Evolutionary conservation across 208 protist species (phyloP).

Genomic region (Trichomonas vaginalis): DNA sequence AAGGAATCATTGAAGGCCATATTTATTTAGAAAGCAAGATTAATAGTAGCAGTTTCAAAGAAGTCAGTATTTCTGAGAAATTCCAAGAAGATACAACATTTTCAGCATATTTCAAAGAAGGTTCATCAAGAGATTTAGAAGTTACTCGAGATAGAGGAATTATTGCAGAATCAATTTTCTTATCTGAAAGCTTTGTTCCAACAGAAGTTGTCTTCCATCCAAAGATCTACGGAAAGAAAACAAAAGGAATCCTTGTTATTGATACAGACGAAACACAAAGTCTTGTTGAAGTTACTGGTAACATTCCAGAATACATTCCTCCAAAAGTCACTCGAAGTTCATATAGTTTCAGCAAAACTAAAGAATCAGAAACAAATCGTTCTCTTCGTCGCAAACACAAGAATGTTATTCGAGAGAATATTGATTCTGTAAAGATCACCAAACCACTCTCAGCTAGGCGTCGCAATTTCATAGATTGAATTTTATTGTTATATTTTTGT

Average conservation of each 20-base stretch:
- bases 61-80: neutral
- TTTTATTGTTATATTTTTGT: neutral
- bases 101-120: neutral
- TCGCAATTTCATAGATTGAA: neutral
- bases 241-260: neutral
- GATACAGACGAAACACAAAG: neutral
- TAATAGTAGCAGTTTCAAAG: neutral
- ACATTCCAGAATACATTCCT: neutral
- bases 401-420: neutral
- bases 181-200: neutral
- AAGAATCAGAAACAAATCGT: neutral
- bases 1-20: neutral
- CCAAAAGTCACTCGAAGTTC: neutral
- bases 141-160: neutral
- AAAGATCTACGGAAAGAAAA: neutral
- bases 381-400: neutral
- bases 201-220: neutral
- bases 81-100: neutral
- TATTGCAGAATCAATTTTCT: neutral
- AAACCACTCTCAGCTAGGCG: neutral
- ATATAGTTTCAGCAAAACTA: neutral
- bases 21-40: neutral
- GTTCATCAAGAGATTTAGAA: neutral
- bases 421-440: neutral
- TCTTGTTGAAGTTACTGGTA: neutral